phyloP scores from a whole-genome alignment of 225 moss, liverwort and hornwort genomes.

The Polytrichum commune region DNA sequence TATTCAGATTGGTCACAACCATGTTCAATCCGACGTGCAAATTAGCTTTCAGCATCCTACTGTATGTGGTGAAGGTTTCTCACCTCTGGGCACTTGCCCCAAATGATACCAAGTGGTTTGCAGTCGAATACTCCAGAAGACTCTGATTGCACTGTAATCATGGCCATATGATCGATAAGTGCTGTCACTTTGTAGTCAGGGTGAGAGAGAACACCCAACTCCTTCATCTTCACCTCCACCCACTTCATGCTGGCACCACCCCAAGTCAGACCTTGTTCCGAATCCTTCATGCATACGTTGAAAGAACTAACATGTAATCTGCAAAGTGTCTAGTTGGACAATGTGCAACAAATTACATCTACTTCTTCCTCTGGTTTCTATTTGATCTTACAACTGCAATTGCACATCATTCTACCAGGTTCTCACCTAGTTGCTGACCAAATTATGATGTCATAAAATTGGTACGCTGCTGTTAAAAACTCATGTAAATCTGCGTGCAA shows the following conservation, averaged over 20 bases:
- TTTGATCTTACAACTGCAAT: not conserved
- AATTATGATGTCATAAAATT: constrained; percentile 93
- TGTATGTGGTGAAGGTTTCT: not conserved
- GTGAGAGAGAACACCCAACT: constrained; percentile 88
- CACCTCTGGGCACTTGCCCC: constrained; percentile 82
- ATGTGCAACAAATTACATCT: too few relatives aligned
- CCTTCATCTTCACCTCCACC: constrained; percentile 99
- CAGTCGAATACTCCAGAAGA: constrained; percentile 89
- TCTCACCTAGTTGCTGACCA: constrained; percentile 98
- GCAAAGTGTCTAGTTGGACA: not conserved
- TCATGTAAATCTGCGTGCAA: constrained; percentile 79
- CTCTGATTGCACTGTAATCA: constrained; percentile 94
- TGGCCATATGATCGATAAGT: constrained; percentile 76
- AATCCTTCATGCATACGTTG: not conserved
- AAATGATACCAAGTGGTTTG: constrained; percentile 93
- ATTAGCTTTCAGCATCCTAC: not conserved
- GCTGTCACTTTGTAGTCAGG: constrained; percentile 93
- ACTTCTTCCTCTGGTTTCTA: not conserved
- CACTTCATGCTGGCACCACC: constrained; percentile 87
- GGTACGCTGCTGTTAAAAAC: constrained; percentile 79
- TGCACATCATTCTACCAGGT: constrained; percentile 11
- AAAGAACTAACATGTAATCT: not conserved
- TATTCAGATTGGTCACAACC: too few relatives aligned
- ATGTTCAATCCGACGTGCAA: not conserved
- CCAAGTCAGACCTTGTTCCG: constrained; percentile 18